These are phyloP conservation scores for Aureobasidium melanogenum DNA, from an alignment of 2,329 filamentous ascomycete genomes.

Conservation along the genomic window DNA sequence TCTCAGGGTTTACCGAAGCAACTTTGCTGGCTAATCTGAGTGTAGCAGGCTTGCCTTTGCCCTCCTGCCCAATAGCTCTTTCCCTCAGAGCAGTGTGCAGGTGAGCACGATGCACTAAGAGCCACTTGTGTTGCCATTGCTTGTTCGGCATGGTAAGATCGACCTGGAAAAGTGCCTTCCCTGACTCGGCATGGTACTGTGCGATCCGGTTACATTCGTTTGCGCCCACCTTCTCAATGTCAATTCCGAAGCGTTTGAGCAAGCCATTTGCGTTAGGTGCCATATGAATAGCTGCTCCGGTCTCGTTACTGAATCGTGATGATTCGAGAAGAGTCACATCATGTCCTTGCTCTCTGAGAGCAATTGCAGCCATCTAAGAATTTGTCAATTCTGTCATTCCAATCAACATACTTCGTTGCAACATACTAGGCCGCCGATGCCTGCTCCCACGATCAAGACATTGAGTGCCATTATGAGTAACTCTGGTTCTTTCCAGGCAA, in stretches of 20 bases:
- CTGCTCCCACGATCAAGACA: constrained; percentile 21
- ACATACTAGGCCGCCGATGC: constrained; percentile 21
- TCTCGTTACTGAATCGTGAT: constrained; percentile 21
- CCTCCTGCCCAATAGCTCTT: constrained; percentile 16
- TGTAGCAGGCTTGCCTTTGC: constrained; percentile 19
- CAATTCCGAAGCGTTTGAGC: constrained; percentile 15
- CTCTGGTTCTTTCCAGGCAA: background rate
- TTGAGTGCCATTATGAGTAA: constrained; percentile 12
- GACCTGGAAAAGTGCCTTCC: constrained; percentile 7
- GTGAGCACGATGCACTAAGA: constrained; percentile 23
- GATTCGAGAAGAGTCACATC: constrained; percentile 21
- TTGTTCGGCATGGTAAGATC: constrained; percentile 14
- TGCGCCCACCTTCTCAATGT: constrained; percentile 15
- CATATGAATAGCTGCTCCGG: constrained; percentile 23
- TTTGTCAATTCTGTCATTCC: background rate
- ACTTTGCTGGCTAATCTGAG: constrained; percentile 21
- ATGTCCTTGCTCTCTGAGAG: constrained; percentile 21
- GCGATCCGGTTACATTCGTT: constrained; percentile 9
- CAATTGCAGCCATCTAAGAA: constrained; percentile 19
- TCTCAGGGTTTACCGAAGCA: constrained; percentile 17
- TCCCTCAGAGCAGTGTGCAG: constrained; percentile 23
- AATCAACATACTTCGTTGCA: background rate
- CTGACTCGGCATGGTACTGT: constrained; percentile 7
- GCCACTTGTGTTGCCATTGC: constrained; percentile 23
- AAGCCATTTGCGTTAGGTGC: constrained; percentile 19